Conservation (phyloP, 345 rosid species). For the Chamaenerion angustifolium region DNA sequence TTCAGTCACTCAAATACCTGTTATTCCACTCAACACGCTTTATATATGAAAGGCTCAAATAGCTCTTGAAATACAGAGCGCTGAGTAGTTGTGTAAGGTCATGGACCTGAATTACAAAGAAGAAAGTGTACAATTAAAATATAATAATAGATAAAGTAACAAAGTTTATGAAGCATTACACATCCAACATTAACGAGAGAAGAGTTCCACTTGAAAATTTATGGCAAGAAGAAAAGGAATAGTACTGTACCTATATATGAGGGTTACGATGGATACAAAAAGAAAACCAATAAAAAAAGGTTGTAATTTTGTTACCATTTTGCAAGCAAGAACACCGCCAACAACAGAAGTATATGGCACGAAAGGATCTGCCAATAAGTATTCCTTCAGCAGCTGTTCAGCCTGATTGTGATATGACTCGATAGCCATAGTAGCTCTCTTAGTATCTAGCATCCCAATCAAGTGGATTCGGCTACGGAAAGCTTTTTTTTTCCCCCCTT, state of each 20-base stretch:
- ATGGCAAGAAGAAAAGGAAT: too few relatives aligned
- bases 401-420: constrained; percentile 41
- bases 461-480: not conserved
- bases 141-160: not conserved
- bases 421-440: constrained; percentile 15
- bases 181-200: not conserved
- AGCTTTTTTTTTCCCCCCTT: not conserved
- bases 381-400: constrained; percentile 39
- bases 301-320: constrained; percentile 25
- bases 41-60: constrained; percentile 28
- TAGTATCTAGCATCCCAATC: constrained; percentile 9
- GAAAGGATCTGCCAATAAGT: constrained; percentile 36
- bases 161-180: not conserved
- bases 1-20: constrained; percentile 22
- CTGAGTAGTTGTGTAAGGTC: constrained; percentile 42
- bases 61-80: constrained; percentile 42
- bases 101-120: constrained; percentile 31
- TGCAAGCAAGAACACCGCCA: constrained; percentile 37
- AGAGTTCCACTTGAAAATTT: not conserved
- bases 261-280: not conserved
- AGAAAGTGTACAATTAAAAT: not conserved
- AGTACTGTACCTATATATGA: not conserved
- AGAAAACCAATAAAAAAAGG: constrained; percentile 1
- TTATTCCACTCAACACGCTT: constrained; percentile 60
- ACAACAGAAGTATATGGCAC: constrained; percentile 49